phyloP scores from a whole-genome alignment of 257 asterid species.

The Nicotiana attenuata region DNA sequence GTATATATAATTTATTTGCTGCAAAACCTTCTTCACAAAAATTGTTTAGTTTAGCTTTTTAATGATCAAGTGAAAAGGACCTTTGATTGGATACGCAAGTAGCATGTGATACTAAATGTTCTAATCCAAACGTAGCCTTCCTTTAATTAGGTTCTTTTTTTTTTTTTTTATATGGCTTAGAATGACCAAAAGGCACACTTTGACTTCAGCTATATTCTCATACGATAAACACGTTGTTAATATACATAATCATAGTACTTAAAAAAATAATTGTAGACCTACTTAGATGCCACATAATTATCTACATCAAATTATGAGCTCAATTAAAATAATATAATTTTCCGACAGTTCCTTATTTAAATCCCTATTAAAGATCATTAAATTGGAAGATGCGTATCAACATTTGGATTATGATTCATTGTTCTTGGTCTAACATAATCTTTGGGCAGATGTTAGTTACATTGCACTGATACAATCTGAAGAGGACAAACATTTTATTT shows the following conservation, averaged over 20 bases:
- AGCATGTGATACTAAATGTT: conserved; percentile 2
- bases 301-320: not conserved
- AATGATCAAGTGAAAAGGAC: not conserved
- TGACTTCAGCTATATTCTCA: not conserved
- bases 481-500: not conserved
- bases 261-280: not conserved
- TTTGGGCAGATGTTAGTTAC: conserved; percentile 23
- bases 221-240: not conserved
- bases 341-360: not conserved
- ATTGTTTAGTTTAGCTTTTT: too few relatives aligned
- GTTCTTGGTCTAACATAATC: conserved; percentile 34
- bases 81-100: not conserved
- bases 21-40: too few relatives aligned
- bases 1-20: too few relatives aligned
- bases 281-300: not conserved
- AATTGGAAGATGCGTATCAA: conserved; percentile 39
- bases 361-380: not conserved
- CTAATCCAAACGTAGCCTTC: conserved; percentile 1
- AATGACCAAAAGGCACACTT: not conserved
- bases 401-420: conserved; percentile 45
- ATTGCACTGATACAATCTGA: conserved; percentile 29
- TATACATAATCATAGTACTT: conserved; percentile 1
- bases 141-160: not conserved
- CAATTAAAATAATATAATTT: not conserved
- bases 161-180: not conserved